A percentile compares a stretch with the other conserved stretches of the same genome.
These are phyloP conservation scores for Daldinia childiae DNA, from an alignment of 495 filamentous ascomycete species.

Conservation along the genomic window DNA sequence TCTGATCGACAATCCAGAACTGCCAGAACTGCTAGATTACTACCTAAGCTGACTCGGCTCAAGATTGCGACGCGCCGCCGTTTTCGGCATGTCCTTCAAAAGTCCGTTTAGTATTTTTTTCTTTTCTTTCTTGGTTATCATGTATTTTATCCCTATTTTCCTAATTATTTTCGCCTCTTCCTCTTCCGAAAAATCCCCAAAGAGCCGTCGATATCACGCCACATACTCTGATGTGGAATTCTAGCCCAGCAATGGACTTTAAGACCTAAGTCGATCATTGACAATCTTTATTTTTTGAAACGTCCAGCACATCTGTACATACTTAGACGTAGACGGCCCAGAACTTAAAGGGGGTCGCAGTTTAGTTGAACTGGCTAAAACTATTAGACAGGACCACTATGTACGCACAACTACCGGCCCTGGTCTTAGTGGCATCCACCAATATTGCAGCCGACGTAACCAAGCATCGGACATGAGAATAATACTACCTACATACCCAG, in stretches of 20 bases:
- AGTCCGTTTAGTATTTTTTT: background rate
- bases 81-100: slow-evolving; percentile 38
- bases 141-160: background rate
- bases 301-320: slow-evolving; percentile 25
- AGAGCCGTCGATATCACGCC: slow-evolving; percentile 32
- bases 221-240: slow-evolving; percentile 23
- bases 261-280: slow-evolving; percentile 17
- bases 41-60: slow-evolving; percentile 35
- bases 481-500: slow-evolving; percentile 12
- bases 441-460: slow-evolving; percentile 26
- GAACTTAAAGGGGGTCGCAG: slow-evolving; percentile 18
- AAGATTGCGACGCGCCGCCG: slow-evolving; percentile 25
- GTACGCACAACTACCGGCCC: slow-evolving; percentile 29
- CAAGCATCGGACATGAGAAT: slow-evolving; percentile 29
- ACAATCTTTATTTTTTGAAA: slow-evolving; percentile 24
- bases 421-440: slow-evolving; percentile 23
- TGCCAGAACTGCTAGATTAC: slow-evolving; percentile 1
- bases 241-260: slow-evolving; percentile 25
- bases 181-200: background rate
- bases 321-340: slow-evolving; percentile 36
- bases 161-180: slow-evolving; percentile 7
- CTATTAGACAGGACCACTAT: too few relatives aligned
- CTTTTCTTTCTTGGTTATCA: too few relatives aligned
- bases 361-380: slow-evolving; percentile 11
- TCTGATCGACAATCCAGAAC: slow-evolving; percentile 37